A percentile compares a stretch with the other conserved stretches of the same genome.
Conservation (phyloP, 495 filamentous ascomycete species). For the Penicillium tannophilum region DNA sequence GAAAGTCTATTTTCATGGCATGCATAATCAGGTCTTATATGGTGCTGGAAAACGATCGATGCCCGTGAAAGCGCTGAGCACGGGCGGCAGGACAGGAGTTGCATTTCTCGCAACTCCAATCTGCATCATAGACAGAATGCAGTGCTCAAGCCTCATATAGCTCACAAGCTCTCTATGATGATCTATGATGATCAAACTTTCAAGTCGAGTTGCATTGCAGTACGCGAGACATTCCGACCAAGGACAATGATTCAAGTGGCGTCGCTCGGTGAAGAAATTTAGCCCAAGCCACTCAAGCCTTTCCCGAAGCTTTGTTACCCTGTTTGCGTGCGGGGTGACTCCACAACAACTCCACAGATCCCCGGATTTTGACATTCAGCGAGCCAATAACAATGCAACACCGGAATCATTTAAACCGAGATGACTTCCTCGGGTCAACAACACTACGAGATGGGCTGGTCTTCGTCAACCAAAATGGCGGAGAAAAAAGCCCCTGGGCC, state of each 20-base stretch:
- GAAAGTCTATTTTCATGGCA: too few species aligned
- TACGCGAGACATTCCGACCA: neutral
- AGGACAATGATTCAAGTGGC: slow-evolving; percentile 1
- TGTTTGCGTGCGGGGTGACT: slow-evolving; percentile 7
- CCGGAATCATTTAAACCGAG: slow-evolving; percentile 7
- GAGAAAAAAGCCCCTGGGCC: neutral
- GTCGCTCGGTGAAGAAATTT: slow-evolving; percentile 7
- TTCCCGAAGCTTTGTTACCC: neutral
- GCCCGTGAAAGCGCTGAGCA: too few species aligned
- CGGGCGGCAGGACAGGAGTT: too few species aligned
- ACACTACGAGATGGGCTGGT: slow-evolving; percentile 1
- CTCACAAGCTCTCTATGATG: too few species aligned
- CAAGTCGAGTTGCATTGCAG: neutral
- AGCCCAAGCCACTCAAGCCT: neutral
- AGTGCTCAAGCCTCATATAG: too few species aligned
- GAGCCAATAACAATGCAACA: slow-evolving; percentile 6
- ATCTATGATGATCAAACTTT: too few species aligned
- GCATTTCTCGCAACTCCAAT: too few species aligned
- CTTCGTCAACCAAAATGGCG: neutral
- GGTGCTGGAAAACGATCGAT: too few species aligned
- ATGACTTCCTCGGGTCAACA: neutral
- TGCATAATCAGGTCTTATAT: too few species aligned
- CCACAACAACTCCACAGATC: slow-evolving; percentile 5
- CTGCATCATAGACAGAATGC: too few species aligned
- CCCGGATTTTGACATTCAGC: slow-evolving; percentile 5